phyloP scores from a whole-genome alignment of 306 rosid genomes.

The Prosopis cineraria region DNA sequence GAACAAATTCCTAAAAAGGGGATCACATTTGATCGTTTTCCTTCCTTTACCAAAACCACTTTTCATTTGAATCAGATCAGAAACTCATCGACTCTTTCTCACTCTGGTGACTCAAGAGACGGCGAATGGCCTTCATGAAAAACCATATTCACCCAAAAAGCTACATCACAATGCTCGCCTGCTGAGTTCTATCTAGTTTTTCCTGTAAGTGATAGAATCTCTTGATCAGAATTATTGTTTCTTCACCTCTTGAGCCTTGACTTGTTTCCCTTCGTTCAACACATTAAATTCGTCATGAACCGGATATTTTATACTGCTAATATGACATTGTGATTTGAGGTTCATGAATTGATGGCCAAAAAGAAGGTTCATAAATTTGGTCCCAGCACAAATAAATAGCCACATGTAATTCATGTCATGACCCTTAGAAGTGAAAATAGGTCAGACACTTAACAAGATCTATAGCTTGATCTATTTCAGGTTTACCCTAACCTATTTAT shows the following conservation, averaged over 20 bases:
- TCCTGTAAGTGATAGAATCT: conserved; percentile 40
- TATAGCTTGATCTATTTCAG: too few species aligned
- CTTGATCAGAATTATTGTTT: conserved; percentile 24
- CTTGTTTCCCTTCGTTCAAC: conserved; percentile 11
- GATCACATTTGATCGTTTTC: background rate
- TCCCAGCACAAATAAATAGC: background rate
- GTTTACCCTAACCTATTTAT: too few species aligned
- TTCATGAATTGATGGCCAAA: background rate
- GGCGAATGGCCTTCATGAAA: conserved; percentile 24
- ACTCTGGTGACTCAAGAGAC: conserved; percentile 19
- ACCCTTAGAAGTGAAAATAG: too few species aligned
- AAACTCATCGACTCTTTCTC: conserved; percentile 34
- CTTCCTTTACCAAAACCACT: conserved; percentile 18
- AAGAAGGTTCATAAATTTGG: background rate
- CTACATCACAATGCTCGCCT: conserved; percentile 36
- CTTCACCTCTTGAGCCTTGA: conserved; percentile 12
- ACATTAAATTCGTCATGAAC: background rate
- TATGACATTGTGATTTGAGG: background rate
- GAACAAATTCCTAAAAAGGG: conserved; percentile 56
- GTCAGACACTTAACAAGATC: too few species aligned
- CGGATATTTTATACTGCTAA: background rate
- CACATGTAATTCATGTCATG: conserved; percentile 6
- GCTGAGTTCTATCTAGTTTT: conserved; percentile 30
- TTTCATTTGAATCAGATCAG: conserved; percentile 38
- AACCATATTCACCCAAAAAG: conserved; percentile 6